phyloP scores from a whole-genome alignment of 179 eudicot species.

The Corrigiola litoralis region DNA sequence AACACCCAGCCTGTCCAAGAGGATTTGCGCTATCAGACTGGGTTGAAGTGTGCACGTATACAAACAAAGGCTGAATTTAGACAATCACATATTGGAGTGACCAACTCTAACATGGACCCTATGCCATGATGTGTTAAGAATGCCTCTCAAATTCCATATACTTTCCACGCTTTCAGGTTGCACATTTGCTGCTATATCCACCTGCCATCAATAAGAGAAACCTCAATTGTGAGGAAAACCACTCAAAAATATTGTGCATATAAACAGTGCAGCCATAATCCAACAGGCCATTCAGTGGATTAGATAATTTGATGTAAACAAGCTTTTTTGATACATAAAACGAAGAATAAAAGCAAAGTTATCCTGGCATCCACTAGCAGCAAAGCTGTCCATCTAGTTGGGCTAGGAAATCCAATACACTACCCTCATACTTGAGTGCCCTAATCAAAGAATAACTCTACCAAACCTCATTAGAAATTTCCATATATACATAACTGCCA shows the following conservation, averaged over 20 bases:
- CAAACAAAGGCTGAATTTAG: not conserved
- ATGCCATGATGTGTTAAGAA: slow-evolving; percentile 91
- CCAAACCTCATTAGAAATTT: too few species aligned
- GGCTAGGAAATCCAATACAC: too few species aligned
- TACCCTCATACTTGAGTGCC: too few species aligned
- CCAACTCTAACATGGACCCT: slow-evolving; percentile 61
- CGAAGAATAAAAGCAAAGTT: not conserved
- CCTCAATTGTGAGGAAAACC: not conserved
- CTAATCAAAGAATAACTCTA: too few species aligned
- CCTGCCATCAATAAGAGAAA: slow-evolving; percentile 35
- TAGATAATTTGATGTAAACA: not conserved
- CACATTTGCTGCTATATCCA: slow-evolving; percentile 73
- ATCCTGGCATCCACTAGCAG: not conserved
- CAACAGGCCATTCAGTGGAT: not conserved
- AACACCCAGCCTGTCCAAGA: not conserved
- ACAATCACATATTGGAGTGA: slow-evolving; percentile 52
- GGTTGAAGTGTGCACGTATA: not conserved
- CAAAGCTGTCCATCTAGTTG: not conserved
- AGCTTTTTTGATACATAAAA: not conserved
- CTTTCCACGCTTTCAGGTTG: slow-evolving; percentile 73
- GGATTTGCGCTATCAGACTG: not conserved
- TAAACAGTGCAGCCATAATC: not conserved
- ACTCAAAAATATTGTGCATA: not conserved
- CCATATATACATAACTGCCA: too few species aligned
- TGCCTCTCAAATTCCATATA: slow-evolving; percentile 86